Base-by-base conservation (phyloP, 1,139 yeast genomes). In the Candida labiduridarum region DNA sequence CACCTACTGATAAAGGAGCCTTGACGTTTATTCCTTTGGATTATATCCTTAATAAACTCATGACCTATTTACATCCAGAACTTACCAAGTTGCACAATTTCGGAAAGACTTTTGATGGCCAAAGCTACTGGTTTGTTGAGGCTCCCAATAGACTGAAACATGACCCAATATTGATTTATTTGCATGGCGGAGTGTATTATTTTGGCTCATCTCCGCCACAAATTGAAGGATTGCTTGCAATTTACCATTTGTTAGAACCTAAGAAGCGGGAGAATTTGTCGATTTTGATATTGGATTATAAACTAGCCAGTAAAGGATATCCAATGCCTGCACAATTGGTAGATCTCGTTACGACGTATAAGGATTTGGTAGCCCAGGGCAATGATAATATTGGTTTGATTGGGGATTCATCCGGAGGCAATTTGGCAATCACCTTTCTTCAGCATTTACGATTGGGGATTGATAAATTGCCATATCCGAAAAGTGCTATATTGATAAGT, bases 331-430 rank as follows among this genome's bases (percentile, higher is more conserved):
- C 66, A 44, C 80, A 74, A 57, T 53, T 71, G 27, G 52, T 63
- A 41, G 75, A 76, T 54, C 61, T 75, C 42, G 66, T 64, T 40
- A 62, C 58, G 12, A 60, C 72, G 0, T 75, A 74, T 56, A 49
- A 54, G 33, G 55, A 56, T 14, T 66, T 76, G 49, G 62, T 64
- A 11, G 27, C 38, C 12, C 48, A 36, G n/a, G 72, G 72, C 2
- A 60, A 66, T 50, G 53, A 59, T 15, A 74, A 75, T 47, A 59
- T 76, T 6, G 57, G 66, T 0, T 58, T 75, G 9, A 47, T 72
- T 50, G 79, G 79, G 1, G 79, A 74, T 58, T 72, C 78, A 0
- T 77, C 78, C 12, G 79, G 79, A 18, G 79, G 78, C 1, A 67
- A 74, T 59, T 59, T 74, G 54, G 57, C 70, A 3, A 56, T 73